Conservation (phyloP, 2,329 filamentous ascomycete genomes). For the Whalleya microplaca region DNA sequence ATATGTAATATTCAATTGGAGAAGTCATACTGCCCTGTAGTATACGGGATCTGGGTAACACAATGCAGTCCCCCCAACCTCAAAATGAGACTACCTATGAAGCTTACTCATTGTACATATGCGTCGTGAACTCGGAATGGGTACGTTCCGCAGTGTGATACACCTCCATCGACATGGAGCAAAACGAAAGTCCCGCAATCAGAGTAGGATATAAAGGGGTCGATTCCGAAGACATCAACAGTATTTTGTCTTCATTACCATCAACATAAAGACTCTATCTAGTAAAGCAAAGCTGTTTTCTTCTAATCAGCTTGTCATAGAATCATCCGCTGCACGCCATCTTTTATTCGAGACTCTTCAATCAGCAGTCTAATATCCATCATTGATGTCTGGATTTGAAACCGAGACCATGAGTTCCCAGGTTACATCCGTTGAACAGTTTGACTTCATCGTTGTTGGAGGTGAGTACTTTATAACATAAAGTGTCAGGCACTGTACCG, state of each 20-base stretch:
- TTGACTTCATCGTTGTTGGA: conserved; percentile 38
- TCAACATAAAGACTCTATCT: background rate
- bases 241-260: conserved; percentile 8
- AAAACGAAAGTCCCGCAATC: conserved; percentile 11
- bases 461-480: conserved; percentile 11
- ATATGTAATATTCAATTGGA: no score
- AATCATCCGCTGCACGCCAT: background rate
- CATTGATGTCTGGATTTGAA: background rate
- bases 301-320: background rate
- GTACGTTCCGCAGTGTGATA: conserved; percentile 1
- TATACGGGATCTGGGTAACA: conserved; percentile 16
- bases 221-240: background rate
- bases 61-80: conserved; percentile 10
- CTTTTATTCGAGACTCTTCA: background rate
- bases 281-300: background rate
- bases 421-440: conserved; percentile 27
- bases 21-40: no score
- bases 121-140: background rate
- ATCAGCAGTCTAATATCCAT: background rate
- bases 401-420: conserved; percentile 13
- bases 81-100: conserved; percentile 5
- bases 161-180: conserved; percentile 6
- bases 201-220: conserved; percentile 17
- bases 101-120: conserved; percentile 25
- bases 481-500: background rate